Evolutionary conservation across 2,329 filamentous ascomycete species (phyloP).

Genomic region (Microdochium paspali): DNA sequence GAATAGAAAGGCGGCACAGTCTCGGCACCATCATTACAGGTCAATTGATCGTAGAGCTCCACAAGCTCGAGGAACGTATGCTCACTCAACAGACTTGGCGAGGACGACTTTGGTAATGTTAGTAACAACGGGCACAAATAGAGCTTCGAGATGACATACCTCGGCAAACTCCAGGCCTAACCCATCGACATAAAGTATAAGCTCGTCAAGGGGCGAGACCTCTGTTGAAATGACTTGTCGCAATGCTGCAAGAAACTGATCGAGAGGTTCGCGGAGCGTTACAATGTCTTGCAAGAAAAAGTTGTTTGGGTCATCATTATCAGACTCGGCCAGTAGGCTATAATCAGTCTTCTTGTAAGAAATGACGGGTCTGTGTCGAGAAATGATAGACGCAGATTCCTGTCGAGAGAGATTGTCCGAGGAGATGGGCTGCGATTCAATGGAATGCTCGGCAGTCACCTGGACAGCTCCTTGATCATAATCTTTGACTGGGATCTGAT

Average conservation of each 20-base stretch:
- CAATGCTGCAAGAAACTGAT: slow-evolving; percentile 16
- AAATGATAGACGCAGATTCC: too few relatives aligned
- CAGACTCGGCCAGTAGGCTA: slow-evolving; percentile 19
- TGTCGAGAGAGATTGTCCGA: too few relatives aligned
- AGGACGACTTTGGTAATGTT: slow-evolving; percentile 16
- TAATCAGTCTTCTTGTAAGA: slow-evolving; percentile 21
- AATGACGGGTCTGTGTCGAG: slow-evolving; percentile 17
- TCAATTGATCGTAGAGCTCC: slow-evolving; percentile 17
- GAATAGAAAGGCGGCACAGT: slow-evolving; percentile 15
- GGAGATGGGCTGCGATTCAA: too few relatives aligned
- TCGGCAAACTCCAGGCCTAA: slow-evolving; percentile 22
- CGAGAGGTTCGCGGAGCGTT: slow-evolving; percentile 13
- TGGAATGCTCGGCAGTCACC: too few relatives aligned
- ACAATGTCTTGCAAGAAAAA: slow-evolving; percentile 21
- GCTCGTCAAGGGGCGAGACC: slow-evolving; percentile 21
- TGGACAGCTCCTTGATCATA: too few relatives aligned
- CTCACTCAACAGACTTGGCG: slow-evolving; percentile 15
- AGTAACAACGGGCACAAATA: slow-evolving; percentile 5
- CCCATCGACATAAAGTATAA: slow-evolving; percentile 21
- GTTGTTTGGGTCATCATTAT: slow-evolving; percentile 20
- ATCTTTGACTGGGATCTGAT: too few relatives aligned
- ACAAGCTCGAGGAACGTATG: slow-evolving; percentile 21
- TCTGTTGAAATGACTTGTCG: slow-evolving; percentile 20
- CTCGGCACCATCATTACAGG: slow-evolving; percentile 16
- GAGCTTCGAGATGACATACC: slow-evolving; percentile 11